Conservation (phyloP, 2,329 filamentous ascomycete genomes). For the Hymenoscyphus infarciens region DNA sequence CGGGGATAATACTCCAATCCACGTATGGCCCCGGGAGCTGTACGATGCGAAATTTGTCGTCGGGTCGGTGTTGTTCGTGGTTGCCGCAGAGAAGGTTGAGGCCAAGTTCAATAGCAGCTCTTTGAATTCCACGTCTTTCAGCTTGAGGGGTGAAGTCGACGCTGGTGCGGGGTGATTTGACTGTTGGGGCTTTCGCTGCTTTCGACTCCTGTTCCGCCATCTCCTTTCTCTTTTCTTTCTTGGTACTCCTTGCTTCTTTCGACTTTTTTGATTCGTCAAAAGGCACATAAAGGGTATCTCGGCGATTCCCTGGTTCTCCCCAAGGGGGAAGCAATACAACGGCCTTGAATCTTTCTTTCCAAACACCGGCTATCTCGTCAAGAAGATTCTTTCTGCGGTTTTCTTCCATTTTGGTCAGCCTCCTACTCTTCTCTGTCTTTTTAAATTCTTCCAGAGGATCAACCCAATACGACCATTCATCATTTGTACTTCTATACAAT, state of each 20-base stretch:
- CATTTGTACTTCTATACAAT: no score
- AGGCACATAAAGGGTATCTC: background rate
- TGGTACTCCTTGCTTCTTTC: background rate
- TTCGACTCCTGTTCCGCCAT: background rate
- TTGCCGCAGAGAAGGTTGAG: constrained; percentile 30
- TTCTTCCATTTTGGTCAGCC: no score
- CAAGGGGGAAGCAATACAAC: no score
- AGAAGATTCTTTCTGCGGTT: no score
- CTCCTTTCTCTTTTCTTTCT: background rate
- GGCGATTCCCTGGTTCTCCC: no score
- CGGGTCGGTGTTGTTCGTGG: constrained; percentile 31
- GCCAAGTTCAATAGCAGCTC: constrained; percentile 30
- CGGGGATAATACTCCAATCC: constrained; percentile 12
- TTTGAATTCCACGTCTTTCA: constrained; percentile 28
- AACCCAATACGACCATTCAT: no score
- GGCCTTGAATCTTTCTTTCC: no score
- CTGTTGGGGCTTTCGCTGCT: background rate
- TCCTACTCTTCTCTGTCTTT: no score
- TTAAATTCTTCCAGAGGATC: no score
- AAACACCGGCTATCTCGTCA: no score
- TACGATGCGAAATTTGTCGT: constrained; percentile 27
- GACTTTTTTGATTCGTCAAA: background rate
- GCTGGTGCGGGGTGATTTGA: background rate
- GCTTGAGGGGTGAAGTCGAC: constrained; percentile 29
- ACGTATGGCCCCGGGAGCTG: constrained; percentile 17